Evolutionary conservation across 257 asterid species (phyloP).

Genomic region (Petunia axillaris): DNA sequence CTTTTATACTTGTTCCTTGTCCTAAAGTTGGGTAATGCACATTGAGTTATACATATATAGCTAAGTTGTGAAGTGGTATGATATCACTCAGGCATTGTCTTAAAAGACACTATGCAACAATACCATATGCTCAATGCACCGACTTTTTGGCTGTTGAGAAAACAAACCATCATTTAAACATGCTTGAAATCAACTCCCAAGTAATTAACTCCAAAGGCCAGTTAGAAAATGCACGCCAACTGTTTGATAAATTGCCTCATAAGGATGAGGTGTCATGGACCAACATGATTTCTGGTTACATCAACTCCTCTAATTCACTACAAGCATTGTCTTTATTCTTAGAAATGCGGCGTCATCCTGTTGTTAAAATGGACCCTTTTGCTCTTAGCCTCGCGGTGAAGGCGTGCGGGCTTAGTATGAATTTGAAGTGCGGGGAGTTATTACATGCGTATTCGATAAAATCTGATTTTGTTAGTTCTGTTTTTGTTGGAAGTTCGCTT

Average conservation of each 20-base stretch:
- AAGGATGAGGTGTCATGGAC: constrained; percentile 86
- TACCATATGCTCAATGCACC: constrained; percentile 44
- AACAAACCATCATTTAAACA: constrained; percentile 31
- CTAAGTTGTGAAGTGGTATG: constrained; percentile 17
- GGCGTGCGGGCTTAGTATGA: constrained; percentile 62
- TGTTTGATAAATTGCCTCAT: constrained; percentile 73
- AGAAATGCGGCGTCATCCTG: constrained; percentile 51
- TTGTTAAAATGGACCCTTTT: constrained; percentile 68
- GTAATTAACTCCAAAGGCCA: constrained; percentile 62
- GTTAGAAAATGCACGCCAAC: constrained; percentile 59
- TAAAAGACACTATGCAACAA: constrained; percentile 42
- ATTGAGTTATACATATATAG: not conserved
- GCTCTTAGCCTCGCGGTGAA: constrained; percentile 75
- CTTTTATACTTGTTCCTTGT: not conserved
- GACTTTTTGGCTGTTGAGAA: constrained; percentile 34
- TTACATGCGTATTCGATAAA: constrained; percentile 68
- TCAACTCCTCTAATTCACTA: constrained; percentile 50
- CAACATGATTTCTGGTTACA: constrained; percentile 77
- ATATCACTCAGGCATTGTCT: constrained; percentile 17
- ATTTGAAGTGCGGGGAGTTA: constrained; percentile 52
- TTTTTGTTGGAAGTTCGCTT: constrained; percentile 82
- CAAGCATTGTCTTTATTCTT: constrained; percentile 80
- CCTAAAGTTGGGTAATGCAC: not conserved
- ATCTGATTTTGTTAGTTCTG: constrained; percentile 60
- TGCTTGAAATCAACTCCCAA: constrained; percentile 56